These are phyloP conservation scores for Gynostemma pentaphyllum DNA, from an alignment of 306 rosid genomes.

Conservation along the genomic window DNA sequence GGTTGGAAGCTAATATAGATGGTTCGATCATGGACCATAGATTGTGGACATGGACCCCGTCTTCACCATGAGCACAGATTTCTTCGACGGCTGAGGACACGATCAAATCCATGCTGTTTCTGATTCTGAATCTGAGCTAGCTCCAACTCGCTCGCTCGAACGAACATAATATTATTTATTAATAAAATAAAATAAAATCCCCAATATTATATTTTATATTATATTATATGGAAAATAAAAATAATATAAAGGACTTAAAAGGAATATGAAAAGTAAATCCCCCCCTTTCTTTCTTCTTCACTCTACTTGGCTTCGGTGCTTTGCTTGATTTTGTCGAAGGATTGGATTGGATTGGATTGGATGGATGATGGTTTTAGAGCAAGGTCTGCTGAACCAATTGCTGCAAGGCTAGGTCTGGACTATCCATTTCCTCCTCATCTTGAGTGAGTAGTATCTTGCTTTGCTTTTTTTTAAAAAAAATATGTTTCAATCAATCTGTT, in stretches of 20 bases:
- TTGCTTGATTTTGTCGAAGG: too few relatives aligned
- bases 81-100: conserved; percentile 34
- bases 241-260: too few relatives aligned
- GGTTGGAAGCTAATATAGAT: conserved; percentile 20
- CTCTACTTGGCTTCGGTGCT: too few relatives aligned
- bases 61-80: conserved; percentile 30
- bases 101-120: conserved; percentile 36
- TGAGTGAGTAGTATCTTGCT: conserved; percentile 34
- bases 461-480: not conserved
- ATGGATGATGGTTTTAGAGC: conserved; percentile 31
- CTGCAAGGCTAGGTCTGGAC: conserved; percentile 77
- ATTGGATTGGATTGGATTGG: too few relatives aligned
- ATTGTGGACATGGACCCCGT: conserved; percentile 20
- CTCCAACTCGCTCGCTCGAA: too few relatives aligned
- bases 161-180: too few relatives aligned
- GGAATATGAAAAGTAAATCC: too few relatives aligned
- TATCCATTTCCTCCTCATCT: conserved; percentile 88
- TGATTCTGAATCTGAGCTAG: too few relatives aligned
- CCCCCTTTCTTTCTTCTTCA: too few relatives aligned
- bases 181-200: too few relatives aligned
- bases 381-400: conserved; percentile 55
- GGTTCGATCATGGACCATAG: conserved; percentile 37
- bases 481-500: conserved; percentile 18
- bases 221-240: too few relatives aligned
- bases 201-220: too few relatives aligned